Base-by-base conservation (phyloP, 2,329 filamentous ascomycete genomes). In the Coleophoma cylindrospora region DNA sequence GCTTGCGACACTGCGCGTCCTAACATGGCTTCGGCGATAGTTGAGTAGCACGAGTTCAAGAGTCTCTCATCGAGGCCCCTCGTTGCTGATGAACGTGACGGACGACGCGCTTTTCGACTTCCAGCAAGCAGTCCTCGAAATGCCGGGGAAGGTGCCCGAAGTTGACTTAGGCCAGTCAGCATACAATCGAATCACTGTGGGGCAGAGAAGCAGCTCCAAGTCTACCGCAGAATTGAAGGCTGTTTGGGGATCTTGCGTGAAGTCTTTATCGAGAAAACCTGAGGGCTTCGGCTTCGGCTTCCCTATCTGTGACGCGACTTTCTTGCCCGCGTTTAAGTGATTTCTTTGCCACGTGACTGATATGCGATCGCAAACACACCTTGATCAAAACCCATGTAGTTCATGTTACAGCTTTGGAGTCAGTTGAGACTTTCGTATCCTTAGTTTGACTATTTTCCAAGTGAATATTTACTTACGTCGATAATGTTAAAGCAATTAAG, bases 21-120 rank as follows among this genome's bases (percentile, higher is more conserved):
- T 50, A 70, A 55, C 68, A 70, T 70, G 40, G 57, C 57, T 51
- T 58, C 60, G 50, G 57, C 59, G 47, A 64, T 64, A 19, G 63
- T 62, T 38, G 63, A 61, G 49, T 66, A 61, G 22, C 4, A 19
- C 22, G 21, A 36, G 53, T 40, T 47, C 34, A 27, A 44, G 40
- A n/a, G 43, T 46, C 48, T 50, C 53, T 54, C 55, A 64, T 62
- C 48, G 49, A 54, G 27, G 34, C 19, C 19, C n/a, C 19, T 19
- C 33, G 49, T 52, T 43, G 46, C 46, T 13, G 47, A 53, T 5
- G 13, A 17, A 46, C 12, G 49, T 41, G 34, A 49, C 50, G 48
- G 52, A 48, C 49, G 43, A 45, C 50, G 50, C 33, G 50, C 54
- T 58, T 58, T 64, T 59, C 61, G 57, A 55, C 54, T 54, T 56